Base-by-base conservation (phyloP, 805 yeast species). In the Pichia membranifaciens region DNA sequence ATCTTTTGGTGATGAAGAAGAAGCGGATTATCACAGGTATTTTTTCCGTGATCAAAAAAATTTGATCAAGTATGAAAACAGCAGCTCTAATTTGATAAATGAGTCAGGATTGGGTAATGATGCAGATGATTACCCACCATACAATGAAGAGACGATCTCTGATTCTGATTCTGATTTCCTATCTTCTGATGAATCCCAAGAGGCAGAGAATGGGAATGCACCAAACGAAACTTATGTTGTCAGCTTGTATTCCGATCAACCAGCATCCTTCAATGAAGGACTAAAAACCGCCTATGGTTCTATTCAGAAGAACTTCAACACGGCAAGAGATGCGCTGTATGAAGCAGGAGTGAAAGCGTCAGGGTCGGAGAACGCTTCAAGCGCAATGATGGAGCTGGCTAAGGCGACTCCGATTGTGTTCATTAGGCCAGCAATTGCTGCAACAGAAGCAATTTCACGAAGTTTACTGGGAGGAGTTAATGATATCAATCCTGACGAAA, bases 221-320 rank as follows among this genome's bases (percentile, higher is more conserved):
- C 60, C 56, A 36, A 64, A 60, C 22, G 55, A 54, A 5, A 65
- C 62, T 3, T 72, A 67, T 47, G 64, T 70, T 12, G 72, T 84
- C 4, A 86, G 95, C 66, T 70, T 85, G 18, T 88, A 89, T 63
- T 87, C 96, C 1, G 79, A 87, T 58, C 97, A 87, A 60, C 98
- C 98, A 0, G 68, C 68, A 12, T 78, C 75, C 47, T 62, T 86
- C 21, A 78, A 75, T 51, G 82, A 82, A 54, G 98, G 98, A 0
- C 60, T 90, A 15, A 74, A 72, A 49, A 73, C 74, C n/a, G 96
- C 96, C 0, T 86, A 83, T 60, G 70, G 70, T 42, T 78, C 95
- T 3, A 62, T 90, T 38, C 90, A 84, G 10, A 72, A 74, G 49
- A 88, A 88, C 56, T 66, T 87, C 34, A 65, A 68, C 15, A 69